Conservation (phyloP, 2,329 filamentous ascomycete species). For the Aspergillus transmontanensis region DNA sequence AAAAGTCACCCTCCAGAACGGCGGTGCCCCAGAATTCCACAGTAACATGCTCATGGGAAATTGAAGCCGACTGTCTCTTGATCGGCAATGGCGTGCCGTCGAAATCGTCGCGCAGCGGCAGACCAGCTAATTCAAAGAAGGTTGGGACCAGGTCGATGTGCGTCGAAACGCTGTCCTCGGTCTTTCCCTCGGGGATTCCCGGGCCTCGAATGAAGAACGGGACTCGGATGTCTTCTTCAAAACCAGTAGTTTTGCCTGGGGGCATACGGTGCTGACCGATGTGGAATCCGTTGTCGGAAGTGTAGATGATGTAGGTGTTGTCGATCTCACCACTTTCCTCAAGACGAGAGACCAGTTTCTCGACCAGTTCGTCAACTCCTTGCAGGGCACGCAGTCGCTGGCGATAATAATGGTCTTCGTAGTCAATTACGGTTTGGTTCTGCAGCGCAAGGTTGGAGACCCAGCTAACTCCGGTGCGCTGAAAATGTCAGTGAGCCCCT, state of each 20-base stretch:
- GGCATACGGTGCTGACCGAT: conserved; percentile 61
- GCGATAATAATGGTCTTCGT: conserved; percentile 57
- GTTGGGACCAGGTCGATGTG: conserved; percentile 69
- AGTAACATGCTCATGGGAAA: conserved; percentile 57
- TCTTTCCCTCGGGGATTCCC: conserved; percentile 49
- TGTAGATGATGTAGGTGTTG: conserved; percentile 63
- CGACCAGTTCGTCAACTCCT: conserved; percentile 58
- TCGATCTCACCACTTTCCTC: conserved; percentile 47
- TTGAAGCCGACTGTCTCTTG: conserved; percentile 25
- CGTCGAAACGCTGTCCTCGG: conserved; percentile 55
- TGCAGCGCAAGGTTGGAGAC: conserved; percentile 47
- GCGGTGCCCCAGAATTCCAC: conserved; percentile 59
- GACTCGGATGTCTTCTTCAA: conserved; percentile 63
- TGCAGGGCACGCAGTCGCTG: conserved; percentile 54
- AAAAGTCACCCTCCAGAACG: conserved; percentile 34
- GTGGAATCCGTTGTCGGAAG: conserved; percentile 64
- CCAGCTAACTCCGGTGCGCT: conserved; percentile 52
- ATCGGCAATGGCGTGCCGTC: conserved; percentile 59
- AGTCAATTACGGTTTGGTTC: conserved; percentile 51
- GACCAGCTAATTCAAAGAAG: conserved; percentile 50
- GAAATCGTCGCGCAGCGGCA: conserved; percentile 52
- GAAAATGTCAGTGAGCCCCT: background rate
- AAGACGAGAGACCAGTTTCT: conserved; percentile 47
- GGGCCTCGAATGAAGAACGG: conserved; percentile 64
- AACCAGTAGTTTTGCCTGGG: conserved; percentile 61